Conservation (phyloP, 106 monocot species). For the Ottelia alismoides region DNA sequence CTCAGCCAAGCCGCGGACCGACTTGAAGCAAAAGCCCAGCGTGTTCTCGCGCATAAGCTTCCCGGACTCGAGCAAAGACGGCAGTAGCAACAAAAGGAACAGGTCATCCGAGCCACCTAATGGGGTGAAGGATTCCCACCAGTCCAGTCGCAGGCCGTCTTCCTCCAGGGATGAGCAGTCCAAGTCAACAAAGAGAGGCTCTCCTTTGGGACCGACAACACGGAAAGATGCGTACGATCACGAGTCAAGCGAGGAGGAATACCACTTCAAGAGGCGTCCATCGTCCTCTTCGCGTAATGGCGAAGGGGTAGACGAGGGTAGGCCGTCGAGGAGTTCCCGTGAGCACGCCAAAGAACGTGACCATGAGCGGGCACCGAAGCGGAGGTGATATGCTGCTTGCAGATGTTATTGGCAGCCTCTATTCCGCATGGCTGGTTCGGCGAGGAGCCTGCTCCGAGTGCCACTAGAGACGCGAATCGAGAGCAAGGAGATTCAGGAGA, state of each 20-base stretch:
- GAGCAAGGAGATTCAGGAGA: too few relatives aligned
- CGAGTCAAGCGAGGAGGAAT: constrained; percentile 18
- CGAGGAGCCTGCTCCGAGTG: too few relatives aligned
- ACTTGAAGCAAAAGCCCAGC: constrained; percentile 47
- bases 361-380: too few relatives aligned
- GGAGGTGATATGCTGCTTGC: too few relatives aligned
- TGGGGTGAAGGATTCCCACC: constrained; percentile 29
- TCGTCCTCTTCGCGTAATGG: constrained; percentile 3
- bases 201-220: not conserved
- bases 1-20: not conserved
- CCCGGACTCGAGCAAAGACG: constrained; percentile 12
- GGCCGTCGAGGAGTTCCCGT: too few relatives aligned
- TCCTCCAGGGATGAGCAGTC: constrained; percentile 1
- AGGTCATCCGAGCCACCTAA: constrained; percentile 13
- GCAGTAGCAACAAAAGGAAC: constrained; percentile 21
- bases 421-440: too few relatives aligned
- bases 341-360: too few relatives aligned
- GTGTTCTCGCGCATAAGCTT: constrained; percentile 76
- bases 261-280: constrained; percentile 22
- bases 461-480: too few relatives aligned
- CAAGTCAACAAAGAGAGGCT: not conserved
- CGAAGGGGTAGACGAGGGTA: too few relatives aligned
- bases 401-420: too few relatives aligned
- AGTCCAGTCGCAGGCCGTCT: not conserved
- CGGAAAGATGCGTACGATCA: not conserved